Evolutionary conservation across 768 basidiomycete genomes (phyloP).

Genomic region (Lentinula detonsa): DNA sequence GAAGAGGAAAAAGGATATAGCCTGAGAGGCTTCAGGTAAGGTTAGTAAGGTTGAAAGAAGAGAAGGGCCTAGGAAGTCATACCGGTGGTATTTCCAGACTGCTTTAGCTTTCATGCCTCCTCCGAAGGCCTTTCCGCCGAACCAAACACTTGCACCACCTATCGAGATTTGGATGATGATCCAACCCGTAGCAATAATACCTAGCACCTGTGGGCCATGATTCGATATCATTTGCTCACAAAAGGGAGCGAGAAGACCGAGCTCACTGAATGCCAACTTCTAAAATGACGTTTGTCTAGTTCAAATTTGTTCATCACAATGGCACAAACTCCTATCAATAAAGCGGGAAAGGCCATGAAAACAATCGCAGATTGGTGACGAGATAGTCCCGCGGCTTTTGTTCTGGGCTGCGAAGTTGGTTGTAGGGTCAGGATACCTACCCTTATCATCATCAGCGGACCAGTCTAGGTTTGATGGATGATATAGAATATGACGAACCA

Average conservation of each 20-base stretch:
- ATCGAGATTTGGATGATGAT: constrained; percentile 52
- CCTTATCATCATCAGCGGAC: constrained; percentile 24
- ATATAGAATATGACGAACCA: constrained; percentile 33
- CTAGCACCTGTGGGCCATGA: constrained; percentile 43
- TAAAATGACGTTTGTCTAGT: constrained; percentile 50
- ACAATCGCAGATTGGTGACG: constrained; percentile 67
- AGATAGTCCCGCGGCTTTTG: constrained; percentile 59
- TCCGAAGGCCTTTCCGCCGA: constrained; percentile 60
- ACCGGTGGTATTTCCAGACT: constrained; percentile 85
- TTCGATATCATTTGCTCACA: background rate
- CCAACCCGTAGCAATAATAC: constrained; percentile 58
- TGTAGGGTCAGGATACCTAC: constrained; percentile 72
- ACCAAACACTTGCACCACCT: constrained; percentile 79
- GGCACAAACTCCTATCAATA: constrained; percentile 55
- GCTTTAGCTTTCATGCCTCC: constrained; percentile 65
- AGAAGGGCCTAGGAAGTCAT: background rate
- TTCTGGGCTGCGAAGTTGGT: constrained; percentile 59
- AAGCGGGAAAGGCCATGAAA: constrained; percentile 45
- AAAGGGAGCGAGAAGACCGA: background rate
- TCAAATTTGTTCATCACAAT: constrained; percentile 58
- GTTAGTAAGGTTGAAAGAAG: constrained; percentile 1
- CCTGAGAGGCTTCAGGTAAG: constrained; percentile 52
- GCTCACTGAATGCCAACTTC: constrained; percentile 71
- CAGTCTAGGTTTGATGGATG: background rate
- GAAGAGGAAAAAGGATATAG: constrained; percentile 56